Percentiles rank a stretch among this genome's conserved stretches.
Evolutionary conservation across 176 grass and related monocot genomes (phyloP).

Genomic region (Cenchrus fungigraminus): DNA sequence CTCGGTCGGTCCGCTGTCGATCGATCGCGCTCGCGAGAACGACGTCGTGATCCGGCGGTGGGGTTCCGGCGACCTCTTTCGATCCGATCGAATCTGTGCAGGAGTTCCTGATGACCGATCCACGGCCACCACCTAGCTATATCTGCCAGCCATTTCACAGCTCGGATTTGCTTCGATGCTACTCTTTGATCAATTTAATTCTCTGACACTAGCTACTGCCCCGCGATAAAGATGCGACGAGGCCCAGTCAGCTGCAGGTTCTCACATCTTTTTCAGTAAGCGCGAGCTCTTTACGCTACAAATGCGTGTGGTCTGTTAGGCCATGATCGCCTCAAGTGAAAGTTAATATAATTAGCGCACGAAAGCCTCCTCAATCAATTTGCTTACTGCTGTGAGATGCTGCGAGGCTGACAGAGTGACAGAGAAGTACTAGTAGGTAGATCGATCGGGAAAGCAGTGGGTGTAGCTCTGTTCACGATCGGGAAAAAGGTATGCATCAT

Average conservation of each 20-base stretch:
- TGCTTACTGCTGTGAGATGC: neutral
- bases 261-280: conserved; percentile 25
- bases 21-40: conserved; percentile 1
- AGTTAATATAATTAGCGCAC: neutral
- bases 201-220: neutral
- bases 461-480: neutral
- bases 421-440: neutral
- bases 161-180: conserved; percentile 38
- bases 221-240: no score
- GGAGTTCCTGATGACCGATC: neutral
- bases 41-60: conserved; percentile 29
- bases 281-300: conserved; percentile 3
- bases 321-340: conserved; percentile 13
- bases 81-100: neutral
- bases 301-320: neutral
- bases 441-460: neutral
- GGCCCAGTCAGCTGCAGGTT: conserved; percentile 27
- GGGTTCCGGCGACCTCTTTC: conserved; percentile 34
- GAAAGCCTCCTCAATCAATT: neutral
- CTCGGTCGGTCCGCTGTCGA: conserved; percentile 8
- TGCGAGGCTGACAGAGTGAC: neutral
- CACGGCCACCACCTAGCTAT: neutral
- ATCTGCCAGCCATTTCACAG: conserved; percentile 18
- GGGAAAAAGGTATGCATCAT: neutral
- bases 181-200: neutral